Evolutionary conservation across 1,284 basidiomycete species (phyloP), one percentile per base, ranked within the genome.

Genomic region (Sphagnurus paluster): DNA sequence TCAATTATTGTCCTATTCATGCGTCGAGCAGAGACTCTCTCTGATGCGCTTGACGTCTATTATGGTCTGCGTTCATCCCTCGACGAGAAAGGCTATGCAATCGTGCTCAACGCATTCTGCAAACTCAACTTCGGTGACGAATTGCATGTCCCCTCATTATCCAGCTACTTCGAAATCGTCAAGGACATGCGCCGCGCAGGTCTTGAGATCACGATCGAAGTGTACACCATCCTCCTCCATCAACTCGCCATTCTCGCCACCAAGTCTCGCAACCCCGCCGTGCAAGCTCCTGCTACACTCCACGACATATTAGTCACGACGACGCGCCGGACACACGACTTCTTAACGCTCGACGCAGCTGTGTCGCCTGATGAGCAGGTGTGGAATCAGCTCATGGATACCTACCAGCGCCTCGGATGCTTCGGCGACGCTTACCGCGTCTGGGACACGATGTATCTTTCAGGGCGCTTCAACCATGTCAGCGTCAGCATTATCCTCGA

Each of bases 361-460:
- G 70, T 96, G 50, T 76, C 80, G 16, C 89, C 91, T 2, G 87
- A 94, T 58, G 73, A 82, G 9, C 68, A 73, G 1, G 74, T 94
- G n/a, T 84, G 89, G 75, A 96, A 94, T 60, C 81, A 90, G 55
- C 72, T 98, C 48, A 93, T 98, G 89, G 84, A 91, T 62, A 87
- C 91, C 1, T 98, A 97, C 67, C 84, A 89, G 56, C 82, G 84
- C 17, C 75, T 84, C 3, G 84, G 82, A 2, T 82, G 80, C 45
- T 86, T 84, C 48, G 70, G 68, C 1, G 83, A 89, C 50, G 86
- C 89, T 6, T 81, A 83, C 56, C 76, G 83, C 23, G 77, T 97
- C 9, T 98, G 93, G 93, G 82, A 93, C 52, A 76, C 79, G 52
- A 75, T 96, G 58, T 79, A 80, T 60, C 67, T 82, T 20, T 71